Evolutionary conservation across 1,139 yeast genomes (phyloP).

Genomic region (Sugiyamaella japonica): DNA sequence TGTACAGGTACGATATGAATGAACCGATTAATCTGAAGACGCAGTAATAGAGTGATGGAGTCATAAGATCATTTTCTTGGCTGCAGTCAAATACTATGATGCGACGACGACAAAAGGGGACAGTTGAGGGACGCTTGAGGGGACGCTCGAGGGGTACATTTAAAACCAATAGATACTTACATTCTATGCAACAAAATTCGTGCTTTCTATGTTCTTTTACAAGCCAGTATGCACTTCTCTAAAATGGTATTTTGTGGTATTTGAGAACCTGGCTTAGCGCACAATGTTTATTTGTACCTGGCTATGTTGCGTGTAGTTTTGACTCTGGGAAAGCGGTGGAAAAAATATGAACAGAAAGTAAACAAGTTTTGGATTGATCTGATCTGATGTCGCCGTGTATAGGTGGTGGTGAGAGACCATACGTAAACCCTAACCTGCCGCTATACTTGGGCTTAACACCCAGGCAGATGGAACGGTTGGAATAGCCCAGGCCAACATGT

Average conservation of each 20-base stretch:
- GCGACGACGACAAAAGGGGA: too few relatives aligned
- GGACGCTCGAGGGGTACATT: too few relatives aligned
- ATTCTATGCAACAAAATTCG: neutral
- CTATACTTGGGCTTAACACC: too few relatives aligned
- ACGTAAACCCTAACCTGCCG: neutral
- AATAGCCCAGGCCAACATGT: too few relatives aligned
- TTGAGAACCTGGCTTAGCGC: neutral
- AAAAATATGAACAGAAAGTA: neutral
- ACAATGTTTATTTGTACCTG: neutral
- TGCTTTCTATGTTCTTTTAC: neutral
- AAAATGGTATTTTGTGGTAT: constrained; percentile 6
- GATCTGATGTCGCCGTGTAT: neutral
- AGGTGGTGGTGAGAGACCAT: constrained; percentile 1
- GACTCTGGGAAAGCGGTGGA: neutral
- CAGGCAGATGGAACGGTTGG: too few relatives aligned
- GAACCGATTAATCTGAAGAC: too few relatives aligned
- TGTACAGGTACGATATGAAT: too few relatives aligned
- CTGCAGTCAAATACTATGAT: too few relatives aligned
- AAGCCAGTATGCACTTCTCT: neutral
- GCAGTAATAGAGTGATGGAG: too few relatives aligned
- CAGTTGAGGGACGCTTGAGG: too few relatives aligned
- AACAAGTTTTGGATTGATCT: constrained; percentile 5
- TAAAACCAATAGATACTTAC: neutral
- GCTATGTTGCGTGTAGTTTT: neutral
- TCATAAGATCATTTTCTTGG: too few relatives aligned